Conservation (phyloP, 306 rosid species). For the Amphicarpaea edgeworthii region DNA sequence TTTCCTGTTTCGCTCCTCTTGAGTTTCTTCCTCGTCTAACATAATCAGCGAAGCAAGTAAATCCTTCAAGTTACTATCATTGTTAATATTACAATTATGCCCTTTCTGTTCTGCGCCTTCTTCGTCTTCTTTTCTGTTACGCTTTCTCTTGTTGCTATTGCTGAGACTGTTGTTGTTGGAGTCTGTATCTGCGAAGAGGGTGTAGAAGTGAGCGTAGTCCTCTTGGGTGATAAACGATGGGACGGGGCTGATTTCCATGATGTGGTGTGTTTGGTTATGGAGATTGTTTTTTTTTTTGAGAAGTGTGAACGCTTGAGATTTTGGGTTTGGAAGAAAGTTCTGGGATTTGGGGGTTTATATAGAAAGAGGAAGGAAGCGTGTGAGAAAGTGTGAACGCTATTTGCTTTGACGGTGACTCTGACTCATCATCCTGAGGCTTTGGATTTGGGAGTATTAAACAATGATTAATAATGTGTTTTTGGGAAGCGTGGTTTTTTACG, state of each 20-base stretch:
- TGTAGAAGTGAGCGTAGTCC: conserved; percentile 51
- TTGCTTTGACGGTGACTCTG: conserved; percentile 56
- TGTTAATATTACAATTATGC: neutral
- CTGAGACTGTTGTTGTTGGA: conserved; percentile 37
- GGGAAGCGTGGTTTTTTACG: conserved; percentile 51
- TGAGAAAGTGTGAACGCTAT: conserved; percentile 67
- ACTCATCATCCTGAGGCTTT: conserved; percentile 32
- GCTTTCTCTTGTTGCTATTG: conserved; percentile 43
- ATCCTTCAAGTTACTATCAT: conserved; percentile 33
- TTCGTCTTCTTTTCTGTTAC: conserved; percentile 43
- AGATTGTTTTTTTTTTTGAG: neutral
- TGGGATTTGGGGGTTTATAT: neutral
- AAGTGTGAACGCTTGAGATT: conserved; percentile 54
- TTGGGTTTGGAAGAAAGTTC: neutral
- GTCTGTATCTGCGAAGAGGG: conserved; percentile 55
- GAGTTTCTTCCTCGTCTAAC: conserved; percentile 64
- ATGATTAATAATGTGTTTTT: neutral
- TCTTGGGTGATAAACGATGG: conserved; percentile 65
- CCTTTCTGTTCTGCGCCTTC: neutral
- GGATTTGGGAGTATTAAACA: conserved; percentile 33
- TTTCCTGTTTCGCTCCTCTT: conserved; percentile 41
- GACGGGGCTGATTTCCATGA: conserved; percentile 61
- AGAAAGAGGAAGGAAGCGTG: conserved; percentile 50
- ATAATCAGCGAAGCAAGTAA: conserved; percentile 57
- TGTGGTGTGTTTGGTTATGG: neutral